Percentiles rank a stretch among this genome's conserved stretches.
phyloP scores from a whole-genome alignment of 257 asterid genomes.

The Fraxinus cuspidata region DNA sequence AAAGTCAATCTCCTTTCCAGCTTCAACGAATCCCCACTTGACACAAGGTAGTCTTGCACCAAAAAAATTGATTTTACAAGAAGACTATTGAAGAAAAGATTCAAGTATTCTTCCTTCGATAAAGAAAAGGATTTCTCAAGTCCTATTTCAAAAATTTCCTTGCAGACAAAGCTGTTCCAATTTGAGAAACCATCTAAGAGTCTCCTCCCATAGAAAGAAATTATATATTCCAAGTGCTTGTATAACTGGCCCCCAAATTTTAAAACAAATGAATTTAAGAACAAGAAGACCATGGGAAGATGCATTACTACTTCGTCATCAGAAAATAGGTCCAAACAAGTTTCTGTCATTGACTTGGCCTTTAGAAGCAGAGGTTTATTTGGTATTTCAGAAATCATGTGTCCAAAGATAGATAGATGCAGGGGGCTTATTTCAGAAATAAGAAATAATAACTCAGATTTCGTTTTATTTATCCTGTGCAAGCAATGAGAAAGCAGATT shows the following conservation, averaged over 20 bases:
- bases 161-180: slow-evolving; percentile 61
- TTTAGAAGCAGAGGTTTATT: slow-evolving; percentile 31
- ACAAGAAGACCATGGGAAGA: slow-evolving; percentile 64
- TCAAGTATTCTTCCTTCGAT: slow-evolving; percentile 46
- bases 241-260: slow-evolving; percentile 47
- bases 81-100: slow-evolving; percentile 60
- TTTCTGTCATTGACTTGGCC: slow-evolving; percentile 35
- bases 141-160: slow-evolving; percentile 47
- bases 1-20: slow-evolving; percentile 50
- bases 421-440: slow-evolving; percentile 59
- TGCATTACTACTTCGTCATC: slow-evolving; percentile 68
- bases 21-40: slow-evolving; percentile 42
- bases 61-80: slow-evolving; percentile 64
- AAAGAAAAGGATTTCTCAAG: slow-evolving; percentile 41
- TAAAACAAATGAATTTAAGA: slow-evolving; percentile 42
- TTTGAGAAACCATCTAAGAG: slow-evolving; percentile 54
- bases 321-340: slow-evolving; percentile 32
- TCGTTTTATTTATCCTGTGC: slow-evolving; percentile 47
- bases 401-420: slow-evolving; percentile 69
- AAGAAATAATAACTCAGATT: slow-evolving; percentile 61
- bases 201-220: slow-evolving; percentile 48
- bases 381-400: slow-evolving; percentile 48
- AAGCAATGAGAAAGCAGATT: slow-evolving; percentile 61
- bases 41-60: slow-evolving; percentile 43
- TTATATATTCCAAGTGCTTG: slow-evolving; percentile 43